Evolutionary conservation across 2,329 filamentous ascomycete species (phyloP), one percentile per base, ranked within the genome.

Genomic region (Ascochyta clinopodiicola): DNA sequence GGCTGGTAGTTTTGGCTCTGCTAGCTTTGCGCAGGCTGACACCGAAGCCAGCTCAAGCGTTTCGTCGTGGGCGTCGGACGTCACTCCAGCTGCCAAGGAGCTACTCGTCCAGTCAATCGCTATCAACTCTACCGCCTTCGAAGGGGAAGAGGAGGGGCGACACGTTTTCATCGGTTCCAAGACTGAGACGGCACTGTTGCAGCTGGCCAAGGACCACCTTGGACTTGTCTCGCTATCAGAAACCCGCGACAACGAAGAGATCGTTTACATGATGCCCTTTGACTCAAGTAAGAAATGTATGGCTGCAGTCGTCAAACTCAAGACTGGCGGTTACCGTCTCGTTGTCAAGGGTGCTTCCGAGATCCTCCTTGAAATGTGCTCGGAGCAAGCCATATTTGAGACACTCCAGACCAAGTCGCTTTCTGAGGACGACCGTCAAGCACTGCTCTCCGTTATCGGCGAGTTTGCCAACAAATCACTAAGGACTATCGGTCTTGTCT

Each of bases 291-390:
- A 81, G 68, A 85, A 85, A 68, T 84, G 81, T 59, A 86, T 85
- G 81, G 83, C 78, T 19, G 80, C 81, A 13, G 82, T 85, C 10
- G 74, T 84, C 60, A 81, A 79, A 63, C 74, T 83, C 1, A 66
- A 75, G 0, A 68, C 77, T 48, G 80, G 76, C 2, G 75, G 67
- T 19, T 84, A 82, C 64, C 78, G 84, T 12, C 74, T 83, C 2
- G 74, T 83, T 8, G 79, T 82, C 51, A 86, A 86, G 68, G 84
- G 83, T 29, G 83, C 83, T 13, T 84, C 83, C 0, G 84, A 86
- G 62, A 85, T 85, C 44, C 74, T 85, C 2, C 72, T 85, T 2
- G 67, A 70, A 19, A 78, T 78, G 63, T 80, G 80, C 56, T 74
- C 70, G 8, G 44, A 44, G 9, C 49, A 54, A 27, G 59, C 57